These are phyloP conservation scores for Penicillium sp. DNA, from an alignment of 2,329 filamentous ascomycete species.

Conservation along the genomic window DNA sequence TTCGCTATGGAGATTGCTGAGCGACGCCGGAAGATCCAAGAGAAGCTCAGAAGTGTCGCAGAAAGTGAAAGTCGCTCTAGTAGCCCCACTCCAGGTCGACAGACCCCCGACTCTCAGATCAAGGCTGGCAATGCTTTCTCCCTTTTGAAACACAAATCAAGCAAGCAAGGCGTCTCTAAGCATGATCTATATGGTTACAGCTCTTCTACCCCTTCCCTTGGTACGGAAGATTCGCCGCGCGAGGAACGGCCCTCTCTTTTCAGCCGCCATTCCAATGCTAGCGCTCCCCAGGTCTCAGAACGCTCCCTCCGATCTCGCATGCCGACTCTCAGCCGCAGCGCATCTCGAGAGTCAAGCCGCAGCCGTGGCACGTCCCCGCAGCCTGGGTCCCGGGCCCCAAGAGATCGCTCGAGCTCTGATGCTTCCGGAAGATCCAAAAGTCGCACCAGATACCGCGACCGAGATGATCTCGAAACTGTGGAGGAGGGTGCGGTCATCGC, in stretches of 20 bases:
- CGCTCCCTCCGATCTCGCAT: conserved; percentile 29
- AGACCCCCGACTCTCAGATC: conserved; percentile 33
- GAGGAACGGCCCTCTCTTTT: conserved; percentile 36
- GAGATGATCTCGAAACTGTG: conserved; percentile 56
- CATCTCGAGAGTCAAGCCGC: conserved; percentile 34
- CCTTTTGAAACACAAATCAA: conserved; percentile 44
- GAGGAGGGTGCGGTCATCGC: conserved; percentile 43
- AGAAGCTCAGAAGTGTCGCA: conserved; percentile 46
- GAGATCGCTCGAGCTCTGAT: conserved; percentile 58
- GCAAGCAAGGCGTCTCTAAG: conserved; percentile 32
- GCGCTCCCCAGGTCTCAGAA: conserved; percentile 38
- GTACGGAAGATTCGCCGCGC: conserved; percentile 34
- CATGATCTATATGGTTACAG: conserved; percentile 43
- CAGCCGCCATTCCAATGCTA: conserved; percentile 38
- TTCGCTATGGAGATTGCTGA: conserved; percentile 52
- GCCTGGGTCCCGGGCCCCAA: conserved; percentile 40
- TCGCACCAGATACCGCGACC: conserved; percentile 52
- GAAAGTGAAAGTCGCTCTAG: conserved; percentile 46
- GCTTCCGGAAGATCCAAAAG: conserved; percentile 56
- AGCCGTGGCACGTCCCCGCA: conserved; percentile 40
- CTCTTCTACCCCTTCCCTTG: conserved; percentile 37
- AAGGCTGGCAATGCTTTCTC: conserved; percentile 46
- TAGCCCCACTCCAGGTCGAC: conserved; percentile 41
- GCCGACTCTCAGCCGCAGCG: conserved; percentile 36
- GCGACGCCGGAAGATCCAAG: conserved; percentile 48